phyloP scores from a whole-genome alignment of 73 alveolate genomes.

The Paramecium tetraurelia region DNA sequence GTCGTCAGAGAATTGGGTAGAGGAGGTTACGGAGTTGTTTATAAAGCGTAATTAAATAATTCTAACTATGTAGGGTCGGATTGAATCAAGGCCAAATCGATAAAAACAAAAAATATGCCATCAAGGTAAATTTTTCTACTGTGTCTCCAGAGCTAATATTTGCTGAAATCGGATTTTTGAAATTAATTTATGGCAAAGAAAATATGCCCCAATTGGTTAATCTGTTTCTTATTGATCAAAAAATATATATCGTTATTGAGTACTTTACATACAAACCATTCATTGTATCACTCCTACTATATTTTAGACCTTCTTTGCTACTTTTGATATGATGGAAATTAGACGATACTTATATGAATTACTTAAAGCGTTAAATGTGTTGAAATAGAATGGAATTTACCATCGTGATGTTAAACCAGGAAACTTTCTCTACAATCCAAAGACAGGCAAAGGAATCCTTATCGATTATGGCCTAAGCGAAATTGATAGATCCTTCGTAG shows the following conservation, averaged over 20 bases:
- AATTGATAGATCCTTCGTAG: constrained; percentile 75
- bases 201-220: constrained; percentile 60
- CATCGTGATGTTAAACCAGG: constrained; percentile 98
- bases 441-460: constrained; percentile 79
- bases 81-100: neutral
- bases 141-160: constrained; percentile 63
- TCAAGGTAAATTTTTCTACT: constrained; percentile 51
- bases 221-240: constrained; percentile 49
- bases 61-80: neutral
- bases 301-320: constrained; percentile 66
- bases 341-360: constrained; percentile 79
- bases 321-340: constrained; percentile 67
- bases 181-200: constrained; percentile 48
- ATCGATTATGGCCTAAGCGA: constrained; percentile 95
- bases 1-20: constrained; percentile 60
- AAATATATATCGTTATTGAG: constrained; percentile 54
- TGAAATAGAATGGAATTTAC: constrained; percentile 81
- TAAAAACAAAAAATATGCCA: constrained; percentile 57
- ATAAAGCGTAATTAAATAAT: constrained; percentile 39
- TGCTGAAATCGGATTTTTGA: constrained; percentile 60
- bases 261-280: constrained; percentile 57
- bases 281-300: neutral
- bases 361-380: constrained; percentile 77
- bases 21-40: constrained; percentile 66
- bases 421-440: constrained; percentile 87